Conservation (phyloP, 169 alveolate genomes). For the Cryptosporidium ubiquitum region DNA sequence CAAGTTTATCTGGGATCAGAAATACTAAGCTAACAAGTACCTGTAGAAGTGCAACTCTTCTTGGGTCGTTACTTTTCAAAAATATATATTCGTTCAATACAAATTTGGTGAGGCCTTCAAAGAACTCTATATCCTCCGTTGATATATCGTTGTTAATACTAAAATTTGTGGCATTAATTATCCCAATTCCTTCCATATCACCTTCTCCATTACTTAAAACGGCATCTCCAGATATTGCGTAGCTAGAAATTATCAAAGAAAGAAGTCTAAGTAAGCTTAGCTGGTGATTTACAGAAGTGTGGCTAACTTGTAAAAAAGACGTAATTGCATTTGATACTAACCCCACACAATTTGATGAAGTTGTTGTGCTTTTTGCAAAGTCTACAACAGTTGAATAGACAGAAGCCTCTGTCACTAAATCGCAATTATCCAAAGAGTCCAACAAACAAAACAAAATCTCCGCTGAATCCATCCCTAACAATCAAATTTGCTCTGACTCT, state of each 20-base stretch:
- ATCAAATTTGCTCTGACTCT: conserved; percentile 15
- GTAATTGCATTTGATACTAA: conserved; percentile 63
- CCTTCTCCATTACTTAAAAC: conserved; percentile 26
- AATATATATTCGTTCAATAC: conserved; percentile 54
- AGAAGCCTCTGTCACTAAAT: conserved; percentile 63
- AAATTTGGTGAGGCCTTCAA: conserved; percentile 41
- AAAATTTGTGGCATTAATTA: conserved; percentile 44
- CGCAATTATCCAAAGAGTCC: conserved; percentile 66
- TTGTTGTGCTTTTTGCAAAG: conserved; percentile 65
- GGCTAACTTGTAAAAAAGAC: conserved; percentile 71
- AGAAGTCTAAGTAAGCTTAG: conserved; percentile 49
- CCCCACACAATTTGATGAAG: conserved; percentile 62
- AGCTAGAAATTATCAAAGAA: conserved; percentile 53
- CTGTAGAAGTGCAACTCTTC: conserved; percentile 68
- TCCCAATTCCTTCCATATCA: conserved; percentile 14
- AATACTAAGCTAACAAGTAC: conserved; percentile 48
- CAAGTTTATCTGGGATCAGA: conserved; percentile 43
- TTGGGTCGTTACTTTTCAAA: conserved; percentile 59
- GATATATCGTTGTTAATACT: conserved; percentile 23
- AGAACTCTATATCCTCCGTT: conserved; percentile 22
- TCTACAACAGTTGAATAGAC: conserved; percentile 72
- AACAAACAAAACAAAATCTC: conserved; percentile 67
- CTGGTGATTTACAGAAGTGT: conserved; percentile 66
- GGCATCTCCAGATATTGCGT: conserved; percentile 48
- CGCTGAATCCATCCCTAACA: conserved; percentile 57